Percentiles rank a stretch among this genome's conserved stretches.
phyloP scores from a whole-genome alignment of 192 early-diverging fungal genomes.

The Podila clonocystis region DNA sequence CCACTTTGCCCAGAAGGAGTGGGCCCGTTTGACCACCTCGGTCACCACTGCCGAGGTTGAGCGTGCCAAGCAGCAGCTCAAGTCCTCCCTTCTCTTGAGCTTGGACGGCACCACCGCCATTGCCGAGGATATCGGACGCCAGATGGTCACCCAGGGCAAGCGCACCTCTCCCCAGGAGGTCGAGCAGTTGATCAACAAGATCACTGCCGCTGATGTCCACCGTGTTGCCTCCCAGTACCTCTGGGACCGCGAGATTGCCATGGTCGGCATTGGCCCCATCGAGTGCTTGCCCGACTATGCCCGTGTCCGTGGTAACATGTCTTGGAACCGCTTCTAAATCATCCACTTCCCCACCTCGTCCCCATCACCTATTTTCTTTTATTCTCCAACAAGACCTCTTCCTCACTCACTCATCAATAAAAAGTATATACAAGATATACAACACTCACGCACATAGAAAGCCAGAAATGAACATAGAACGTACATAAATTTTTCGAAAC shows the following conservation, averaged over 20 bases:
- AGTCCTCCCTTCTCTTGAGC: slow-evolving; percentile 89
- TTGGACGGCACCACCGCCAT: slow-evolving; percentile 96
- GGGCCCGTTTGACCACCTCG: slow-evolving; percentile 85
- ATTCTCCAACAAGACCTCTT: background rate
- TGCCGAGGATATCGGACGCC: slow-evolving; percentile 98
- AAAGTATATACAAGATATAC: too few species aligned
- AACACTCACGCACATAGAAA: background rate
- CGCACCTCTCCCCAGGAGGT: slow-evolving; percentile 91
- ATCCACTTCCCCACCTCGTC: background rate
- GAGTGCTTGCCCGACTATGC: slow-evolving; percentile 92
- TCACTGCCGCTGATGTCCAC: slow-evolving; percentile 88
- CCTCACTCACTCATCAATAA: too few species aligned
- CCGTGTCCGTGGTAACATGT: slow-evolving; percentile 88
- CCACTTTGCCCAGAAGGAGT: slow-evolving; percentile 92
- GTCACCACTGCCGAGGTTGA: slow-evolving; percentile 93
- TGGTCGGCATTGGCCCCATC: slow-evolving; percentile 88
- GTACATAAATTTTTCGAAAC: background rate
- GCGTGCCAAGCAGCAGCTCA: slow-evolving; percentile 98
- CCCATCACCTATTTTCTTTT: background rate
- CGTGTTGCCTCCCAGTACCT: slow-evolving; percentile 89
- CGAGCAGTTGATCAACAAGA: slow-evolving; percentile 84
- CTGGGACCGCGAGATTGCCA: slow-evolving; percentile 85
- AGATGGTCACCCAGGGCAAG: slow-evolving; percentile 92
- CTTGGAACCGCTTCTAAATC: slow-evolving; percentile 75
- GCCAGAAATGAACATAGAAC: background rate